Base-by-base conservation (phyloP, 2,329 filamentous ascomycete genomes). In the Graphilbum sp. region DNA sequence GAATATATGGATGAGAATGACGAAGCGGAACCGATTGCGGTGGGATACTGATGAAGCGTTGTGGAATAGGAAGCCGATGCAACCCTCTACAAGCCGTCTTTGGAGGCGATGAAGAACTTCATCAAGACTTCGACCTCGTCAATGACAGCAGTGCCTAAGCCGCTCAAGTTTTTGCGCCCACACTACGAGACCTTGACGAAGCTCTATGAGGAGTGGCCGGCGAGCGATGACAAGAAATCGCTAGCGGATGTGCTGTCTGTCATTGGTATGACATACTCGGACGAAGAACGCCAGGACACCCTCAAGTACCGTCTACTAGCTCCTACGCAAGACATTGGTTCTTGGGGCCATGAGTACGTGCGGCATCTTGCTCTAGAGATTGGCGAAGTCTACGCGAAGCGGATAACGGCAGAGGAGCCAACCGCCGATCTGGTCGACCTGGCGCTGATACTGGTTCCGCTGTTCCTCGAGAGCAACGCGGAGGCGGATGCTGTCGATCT, bases 61-160 rank as follows among this genome's bases (percentile, higher is more conserved):
- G 2, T 21, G 12, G 8, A 6, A 10, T n/a, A 93, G 84, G 90
- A 96, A 65, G 70, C 79, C 47, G 82, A 96, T 62, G 69, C 72
- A 47, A 77, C 75, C 42, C 79, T 96, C 49, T 95, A 96, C 67
- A 88, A 87, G 58, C 75, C 87, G 42, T 82, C 90, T 39, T 68
- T 98, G 49, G 87, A 96, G 60, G 81, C 86, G 49, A 95, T 98
- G 75, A 96, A 95, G 67, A 85, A 79, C 53, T 92, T 85, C 55
- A 98, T 98, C 69, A 96, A 95, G 68, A 98, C 90, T 40, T 94
- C 90, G 43, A 98, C 90, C 48, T 96, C 87, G 42, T 98, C 92
- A 34, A 98, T 98, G 90, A 98, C 90, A 35, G 90, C 90, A 43
- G 90, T 98, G 45, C 90, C 92, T 19, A 98, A 98, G 63, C 90